Evolutionary conservation across 768 basidiomycete species (phyloP).

Genomic region (Leccinum barrowsii): DNA sequence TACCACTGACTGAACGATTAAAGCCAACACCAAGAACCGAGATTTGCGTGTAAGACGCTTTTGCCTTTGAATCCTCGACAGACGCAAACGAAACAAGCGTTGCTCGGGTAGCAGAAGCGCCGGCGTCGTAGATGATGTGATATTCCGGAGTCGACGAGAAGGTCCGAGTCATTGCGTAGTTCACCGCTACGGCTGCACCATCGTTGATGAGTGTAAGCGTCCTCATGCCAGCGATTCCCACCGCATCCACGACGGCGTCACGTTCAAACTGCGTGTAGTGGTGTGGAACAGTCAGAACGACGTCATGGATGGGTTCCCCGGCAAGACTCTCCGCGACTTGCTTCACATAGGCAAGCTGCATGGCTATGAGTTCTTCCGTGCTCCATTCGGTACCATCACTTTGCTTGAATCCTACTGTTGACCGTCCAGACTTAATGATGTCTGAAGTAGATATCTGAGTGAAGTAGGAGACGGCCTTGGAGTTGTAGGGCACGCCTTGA

Average conservation of each 20-base stretch:
- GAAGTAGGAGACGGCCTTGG: constrained; percentile 57
- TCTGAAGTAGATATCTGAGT: constrained; percentile 53
- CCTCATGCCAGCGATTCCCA: constrained; percentile 85
- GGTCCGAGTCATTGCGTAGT: constrained; percentile 94
- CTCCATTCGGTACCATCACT: constrained; percentile 69
- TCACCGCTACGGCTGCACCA: constrained; percentile 92
- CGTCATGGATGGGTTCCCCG: constrained; percentile 76
- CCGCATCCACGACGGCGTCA: constrained; percentile 86
- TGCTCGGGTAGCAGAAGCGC: constrained; percentile 77
- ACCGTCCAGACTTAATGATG: constrained; percentile 50
- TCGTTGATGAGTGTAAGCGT: constrained; percentile 87
- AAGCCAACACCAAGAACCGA: constrained; percentile 79
- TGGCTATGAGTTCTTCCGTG: constrained; percentile 88
- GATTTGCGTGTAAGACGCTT: constrained; percentile 61
- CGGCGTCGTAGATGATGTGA: constrained; percentile 93
- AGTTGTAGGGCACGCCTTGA: constrained; percentile 64
- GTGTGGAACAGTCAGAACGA: constrained; percentile 85
- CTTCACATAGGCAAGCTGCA: constrained; percentile 90
- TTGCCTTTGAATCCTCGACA: constrained; percentile 46
- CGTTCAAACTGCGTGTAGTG: constrained; percentile 90
- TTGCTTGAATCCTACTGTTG: constrained; percentile 56
- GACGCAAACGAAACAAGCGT: constrained; percentile 68
- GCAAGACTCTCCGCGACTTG: constrained; percentile 77
- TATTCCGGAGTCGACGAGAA: constrained; percentile 72
- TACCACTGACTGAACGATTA: constrained; percentile 72